Base-by-base conservation (phyloP, 164 flowering plant genomes). In the Magnolia changhungtana region DNA sequence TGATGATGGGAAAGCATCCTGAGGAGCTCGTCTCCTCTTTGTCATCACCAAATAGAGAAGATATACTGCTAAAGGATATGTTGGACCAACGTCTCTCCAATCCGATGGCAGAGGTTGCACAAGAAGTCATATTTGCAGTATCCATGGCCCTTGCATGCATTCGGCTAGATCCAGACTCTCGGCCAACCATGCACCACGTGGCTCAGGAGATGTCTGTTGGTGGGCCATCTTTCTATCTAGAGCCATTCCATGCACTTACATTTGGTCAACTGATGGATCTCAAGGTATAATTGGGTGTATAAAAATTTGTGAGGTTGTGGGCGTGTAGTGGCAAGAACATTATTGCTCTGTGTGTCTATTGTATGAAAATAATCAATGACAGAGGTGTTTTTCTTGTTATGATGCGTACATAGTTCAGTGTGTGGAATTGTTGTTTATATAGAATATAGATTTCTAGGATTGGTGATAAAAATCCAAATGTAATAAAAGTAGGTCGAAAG, bases 1-100 rank as follows among this genome's bases (percentile, higher is more conserved):
- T 88, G 29, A 81, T 90, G 85, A 87, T 85, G 88, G 94, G 94
- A 72, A 84, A 58, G 73, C 95, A 91, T 50, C 95, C 95, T n/a
- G 86, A 90, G n/a, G 90, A 91, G 37, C 74, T 88, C 58, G 66
- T 92, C 24, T 29, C 80, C 69, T 77, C 80, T 1, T 50, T 86
- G 27, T 76, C 84, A 27, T 76, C 81, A 50, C 19, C 74, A 13
- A 18, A 19, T 45, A 2, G 63, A 14, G 27, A 16, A 55, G 9
- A 29, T 24, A 20, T 4, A 50, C 59, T 82, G 14, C 64, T 89
- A 76, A 85, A 83, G 74, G 93, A 90, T 51, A 13, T 88, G 31
- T 80, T 90, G 59, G 94, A 90, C 76, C 86, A 79, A 49, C 84
- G 90, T 19, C 87, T 90, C 1, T 80, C 82, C 27, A 76, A 82